Evolutionary conservation across 2,329 filamentous ascomycete genomes (phyloP).

Genomic region (Zalaria obscura): DNA sequence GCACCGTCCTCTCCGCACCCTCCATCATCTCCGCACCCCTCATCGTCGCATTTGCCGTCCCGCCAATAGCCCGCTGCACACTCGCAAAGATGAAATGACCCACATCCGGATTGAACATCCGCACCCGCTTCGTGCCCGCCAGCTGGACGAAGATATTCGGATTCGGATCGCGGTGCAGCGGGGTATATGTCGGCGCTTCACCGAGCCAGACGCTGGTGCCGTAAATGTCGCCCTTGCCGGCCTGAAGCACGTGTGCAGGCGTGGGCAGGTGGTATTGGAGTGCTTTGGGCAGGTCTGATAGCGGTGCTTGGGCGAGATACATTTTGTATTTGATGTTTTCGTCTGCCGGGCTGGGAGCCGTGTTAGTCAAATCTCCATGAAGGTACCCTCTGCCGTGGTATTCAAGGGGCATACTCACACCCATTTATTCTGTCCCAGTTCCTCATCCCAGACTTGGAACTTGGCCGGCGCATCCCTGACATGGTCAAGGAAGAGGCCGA

Average conservation of each 20-base stretch:
- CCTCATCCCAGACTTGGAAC: too few relatives aligned
- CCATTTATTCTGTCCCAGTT: too few relatives aligned
- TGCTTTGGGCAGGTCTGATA: slow-evolving; percentile 50
- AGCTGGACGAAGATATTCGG: slow-evolving; percentile 86
- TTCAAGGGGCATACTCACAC: too few relatives aligned
- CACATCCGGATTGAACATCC: slow-evolving; percentile 50
- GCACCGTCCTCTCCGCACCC: slow-evolving; percentile 50
- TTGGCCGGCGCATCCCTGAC: slow-evolving; percentile 4
- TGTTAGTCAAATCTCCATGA: too few relatives aligned
- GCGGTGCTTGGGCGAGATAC: slow-evolving; percentile 74
- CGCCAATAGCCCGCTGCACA: slow-evolving; percentile 27
- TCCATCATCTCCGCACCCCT: slow-evolving; percentile 86
- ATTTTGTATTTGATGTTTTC: slow-evolving; percentile 26
- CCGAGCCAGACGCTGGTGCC: slow-evolving; percentile 80
- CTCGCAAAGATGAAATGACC: slow-evolving; percentile 52
- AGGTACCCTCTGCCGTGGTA: too few relatives aligned
- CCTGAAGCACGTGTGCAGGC: slow-evolving; percentile 46
- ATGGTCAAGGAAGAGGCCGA: slow-evolving; percentile 51
- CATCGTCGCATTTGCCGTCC: slow-evolving; percentile 34
- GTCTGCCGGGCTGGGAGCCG: too few relatives aligned
- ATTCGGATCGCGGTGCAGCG: slow-evolving; percentile 84
- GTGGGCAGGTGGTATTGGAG: slow-evolving; percentile 54
- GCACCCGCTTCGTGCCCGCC: slow-evolving; percentile 54
- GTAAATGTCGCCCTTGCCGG: slow-evolving; percentile 75
- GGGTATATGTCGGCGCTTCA: slow-evolving; percentile 72